A percentile compares a stretch with the other conserved stretches of the same genome.
Evolutionary conservation across 192 early-diverging fungal species (phyloP).

Genomic region (Funneliformis mosseae): DNA sequence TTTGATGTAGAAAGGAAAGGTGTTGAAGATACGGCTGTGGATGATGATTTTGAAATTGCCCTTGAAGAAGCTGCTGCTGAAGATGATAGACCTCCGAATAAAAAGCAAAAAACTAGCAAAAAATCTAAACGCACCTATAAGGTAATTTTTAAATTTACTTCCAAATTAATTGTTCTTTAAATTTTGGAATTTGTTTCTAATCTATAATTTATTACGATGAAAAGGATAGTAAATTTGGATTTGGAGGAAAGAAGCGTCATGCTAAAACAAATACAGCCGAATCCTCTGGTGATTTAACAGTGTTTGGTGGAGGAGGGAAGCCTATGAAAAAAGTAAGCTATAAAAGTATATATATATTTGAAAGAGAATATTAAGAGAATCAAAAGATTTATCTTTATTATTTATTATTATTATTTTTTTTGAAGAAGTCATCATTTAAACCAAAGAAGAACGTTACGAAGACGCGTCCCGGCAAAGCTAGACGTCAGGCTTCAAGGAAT

Average conservation of each 20-base stretch:
- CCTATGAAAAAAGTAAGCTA: slow-evolving; percentile 5
- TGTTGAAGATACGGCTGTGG: slow-evolving; percentile 46
- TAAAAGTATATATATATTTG: neutral
- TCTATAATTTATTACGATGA: neutral
- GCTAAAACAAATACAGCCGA: slow-evolving; percentile 82
- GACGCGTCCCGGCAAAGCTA: slow-evolving; percentile 45
- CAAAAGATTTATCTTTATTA: slow-evolving; percentile 33
- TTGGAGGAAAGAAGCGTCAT: slow-evolving; percentile 85
- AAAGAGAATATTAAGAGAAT: slow-evolving; percentile 25
- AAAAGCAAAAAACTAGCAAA: slow-evolving; percentile 2
- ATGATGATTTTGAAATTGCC: slow-evolving; percentile 75
- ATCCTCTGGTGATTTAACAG: slow-evolving; percentile 70
- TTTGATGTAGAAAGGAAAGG: slow-evolving; percentile 57
- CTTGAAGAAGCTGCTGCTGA: slow-evolving; percentile 51
- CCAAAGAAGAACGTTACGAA: slow-evolving; percentile 32
- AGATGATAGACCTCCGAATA: neutral
- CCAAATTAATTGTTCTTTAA: neutral
- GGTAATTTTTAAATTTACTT: slow-evolving; percentile 29
- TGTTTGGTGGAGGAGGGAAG: slow-evolving; percentile 56
- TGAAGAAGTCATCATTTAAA: slow-evolving; percentile 24
- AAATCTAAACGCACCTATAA: slow-evolving; percentile 16
- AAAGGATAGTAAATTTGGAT: slow-evolving; percentile 87
- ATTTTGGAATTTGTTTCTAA: neutral
- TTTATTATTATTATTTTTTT: too few relatives aligned
- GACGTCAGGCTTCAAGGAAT: slow-evolving; percentile 38